Base-by-base conservation (phyloP, 164 flowering plant genomes). In the Santalum album region DNA sequence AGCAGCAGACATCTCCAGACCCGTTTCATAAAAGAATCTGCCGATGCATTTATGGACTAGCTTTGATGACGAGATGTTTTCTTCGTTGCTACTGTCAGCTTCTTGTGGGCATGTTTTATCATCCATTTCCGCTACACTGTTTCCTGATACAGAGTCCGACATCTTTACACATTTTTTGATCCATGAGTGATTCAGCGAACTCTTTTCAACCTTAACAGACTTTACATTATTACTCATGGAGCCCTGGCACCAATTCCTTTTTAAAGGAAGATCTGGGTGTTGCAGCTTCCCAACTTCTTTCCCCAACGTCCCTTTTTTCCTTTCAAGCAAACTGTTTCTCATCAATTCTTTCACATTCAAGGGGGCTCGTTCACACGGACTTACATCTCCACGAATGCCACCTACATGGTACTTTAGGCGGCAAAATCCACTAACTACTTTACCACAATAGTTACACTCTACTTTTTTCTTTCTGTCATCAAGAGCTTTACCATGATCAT, bases 381-480 rank as follows among this genome's bases (percentile, higher is more conserved):
- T 17, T 19, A 72, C 80, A 66, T 77, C 81, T 11, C 75, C 74
- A n/a, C 76, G 55, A 9, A 73, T 48, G 34, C 82, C 72, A 27
- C 71, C 86, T 10, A 85, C 62, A 52, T 82, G 88, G 49, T 52
- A 56, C 69, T 71, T 76, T 1, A 84, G 77, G 26, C 83, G 84
- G 39, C 7, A 44, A n/a, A 60, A 68, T 1, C 80, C 75, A 58
- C 65, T 51, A 21, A 82, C 54, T 16, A 52, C 71, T 56, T 78
- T 81, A 26, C 36, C 63, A 62, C 91, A 81, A 40, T 81, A 75
- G 7, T 70, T 76, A 69, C 87, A 84, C 22, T 43, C 55, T 16
- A 78, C 69, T 62, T 62, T 76, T 39, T 12, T 42, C 51, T 61
- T 74, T 17, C 53, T 29, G 7, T 44, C 35, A 51, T 76, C 79